Evolutionary conservation across 2,329 filamentous ascomycete species (phyloP).

Genomic region (Aspergillus candidus): DNA sequence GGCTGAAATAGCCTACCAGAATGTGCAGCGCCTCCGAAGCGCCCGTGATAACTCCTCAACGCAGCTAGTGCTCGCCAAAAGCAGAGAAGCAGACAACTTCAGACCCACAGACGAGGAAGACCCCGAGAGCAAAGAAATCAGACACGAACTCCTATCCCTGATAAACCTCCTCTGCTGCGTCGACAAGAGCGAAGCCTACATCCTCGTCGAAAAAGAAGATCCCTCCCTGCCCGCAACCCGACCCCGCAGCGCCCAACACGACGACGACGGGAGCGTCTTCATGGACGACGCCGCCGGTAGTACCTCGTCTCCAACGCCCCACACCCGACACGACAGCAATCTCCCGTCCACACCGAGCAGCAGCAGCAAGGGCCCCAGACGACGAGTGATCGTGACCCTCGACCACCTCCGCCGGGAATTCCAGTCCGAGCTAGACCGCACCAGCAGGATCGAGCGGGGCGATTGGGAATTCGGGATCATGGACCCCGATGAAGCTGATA

Average conservation of each 20-base stretch:
- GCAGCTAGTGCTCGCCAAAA: conserved; percentile 32
- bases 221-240: conserved; percentile 24
- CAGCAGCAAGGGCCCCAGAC: conserved; percentile 26
- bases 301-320: conserved; percentile 11
- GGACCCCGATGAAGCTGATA: conserved; percentile 21
- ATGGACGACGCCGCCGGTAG: conserved; percentile 34
- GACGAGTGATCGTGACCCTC: conserved; percentile 75
- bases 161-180: conserved; percentile 92
- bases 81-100: conserved; percentile 27
- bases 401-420: conserved; percentile 84
- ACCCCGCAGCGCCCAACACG: conserved; percentile 39
- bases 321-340: conserved; percentile 18
- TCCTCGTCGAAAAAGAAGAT: conserved; percentile 46
- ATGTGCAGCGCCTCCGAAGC: conserved; percentile 47
- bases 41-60: conserved; percentile 29
- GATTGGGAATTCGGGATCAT: conserved; percentile 68
- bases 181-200: conserved; percentile 71
- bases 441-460: conserved; percentile 80
- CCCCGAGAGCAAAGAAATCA: conserved; percentile 49
- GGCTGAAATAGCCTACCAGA: conserved; percentile 52
- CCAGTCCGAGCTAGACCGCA: conserved; percentile 79
- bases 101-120: conserved; percentile 32
- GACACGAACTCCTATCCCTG: conserved; percentile 74
- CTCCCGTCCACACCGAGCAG: conserved; percentile 14
- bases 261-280: conserved; percentile 35